Conservation (phyloP, 768 basidiomycete species). For the Russula dissimulans region DNA sequence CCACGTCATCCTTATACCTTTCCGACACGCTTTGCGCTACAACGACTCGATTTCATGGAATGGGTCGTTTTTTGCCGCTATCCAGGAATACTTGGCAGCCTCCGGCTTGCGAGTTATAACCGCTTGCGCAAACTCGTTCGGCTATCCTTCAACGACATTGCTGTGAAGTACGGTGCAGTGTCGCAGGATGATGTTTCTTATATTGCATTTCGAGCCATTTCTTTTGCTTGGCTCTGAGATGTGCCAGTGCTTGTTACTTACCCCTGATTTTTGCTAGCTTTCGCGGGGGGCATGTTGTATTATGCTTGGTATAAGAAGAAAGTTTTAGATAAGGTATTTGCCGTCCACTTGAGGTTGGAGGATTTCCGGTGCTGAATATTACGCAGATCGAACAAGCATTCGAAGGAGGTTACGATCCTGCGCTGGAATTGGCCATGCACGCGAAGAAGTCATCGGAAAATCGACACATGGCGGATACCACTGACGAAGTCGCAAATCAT, state of each 20-base stretch:
- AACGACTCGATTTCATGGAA: neutral
- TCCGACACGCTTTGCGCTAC: neutral
- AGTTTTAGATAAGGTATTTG: slow-evolving; percentile 63
- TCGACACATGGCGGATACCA: slow-evolving; percentile 23
- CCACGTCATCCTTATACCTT: neutral
- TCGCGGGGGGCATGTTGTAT: slow-evolving; percentile 64
- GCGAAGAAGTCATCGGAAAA: slow-evolving; percentile 26
- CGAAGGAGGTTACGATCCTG: slow-evolving; percentile 72
- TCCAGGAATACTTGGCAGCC: neutral
- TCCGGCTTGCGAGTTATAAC: neutral
- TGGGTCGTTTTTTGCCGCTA: neutral
- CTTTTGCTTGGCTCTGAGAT: neutral
- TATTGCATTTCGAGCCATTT: neutral
- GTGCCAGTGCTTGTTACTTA: neutral
- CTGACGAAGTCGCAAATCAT: slow-evolving; percentile 23
- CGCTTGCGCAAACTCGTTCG: neutral
- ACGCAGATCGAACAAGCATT: slow-evolving; percentile 70
- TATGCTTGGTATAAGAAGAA: slow-evolving; percentile 74
- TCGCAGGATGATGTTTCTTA: neutral
- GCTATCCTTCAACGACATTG: neutral
- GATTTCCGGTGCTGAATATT: neutral
- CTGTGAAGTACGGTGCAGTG: neutral
- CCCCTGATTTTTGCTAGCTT: slow-evolving; percentile 32
- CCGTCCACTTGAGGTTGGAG: neutral
- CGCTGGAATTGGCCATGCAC: slow-evolving; percentile 58